Conservation (phyloP, 2,329 filamentous ascomycete species). For the Epichloe sibirici region DNA sequence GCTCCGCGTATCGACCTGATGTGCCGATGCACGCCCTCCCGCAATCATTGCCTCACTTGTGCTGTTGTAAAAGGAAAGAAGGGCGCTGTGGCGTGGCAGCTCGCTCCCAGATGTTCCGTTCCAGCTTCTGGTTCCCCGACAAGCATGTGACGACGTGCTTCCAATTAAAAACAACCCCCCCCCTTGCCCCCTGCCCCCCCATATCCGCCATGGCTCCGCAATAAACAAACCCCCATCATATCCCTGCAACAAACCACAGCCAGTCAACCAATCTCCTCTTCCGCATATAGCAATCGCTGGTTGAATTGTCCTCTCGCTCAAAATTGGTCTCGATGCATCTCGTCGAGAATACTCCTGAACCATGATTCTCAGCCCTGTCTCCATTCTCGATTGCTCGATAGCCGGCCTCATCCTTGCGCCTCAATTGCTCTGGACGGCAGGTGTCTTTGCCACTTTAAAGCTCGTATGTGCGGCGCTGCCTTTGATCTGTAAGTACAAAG, state of each 20-base stretch:
- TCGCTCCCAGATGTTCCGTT: too few relatives aligned
- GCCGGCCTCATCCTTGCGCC: conserved; percentile 61
- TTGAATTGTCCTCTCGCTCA: not conserved
- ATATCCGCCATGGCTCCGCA: too few relatives aligned
- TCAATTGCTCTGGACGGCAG: conserved; percentile 57
- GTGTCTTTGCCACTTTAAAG: conserved; percentile 43
- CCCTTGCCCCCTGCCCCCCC: too few relatives aligned
- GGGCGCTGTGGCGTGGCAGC: too few relatives aligned
- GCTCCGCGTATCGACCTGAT: too few relatives aligned
- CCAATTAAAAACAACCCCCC: too few relatives aligned
- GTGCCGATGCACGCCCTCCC: too few relatives aligned
- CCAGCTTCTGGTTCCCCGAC: not conserved
- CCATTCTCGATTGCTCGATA: conserved; percentile 61
- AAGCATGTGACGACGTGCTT: not conserved
- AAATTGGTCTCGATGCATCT: not conserved
- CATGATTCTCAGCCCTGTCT: conserved; percentile 66
- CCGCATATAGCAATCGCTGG: not conserved
- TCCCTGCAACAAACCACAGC: too few relatives aligned
- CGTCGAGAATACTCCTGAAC: not conserved
- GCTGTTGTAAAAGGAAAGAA: too few relatives aligned
- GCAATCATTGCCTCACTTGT: too few relatives aligned
- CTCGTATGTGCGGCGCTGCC: conserved; percentile 57
- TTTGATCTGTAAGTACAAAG: conserved; percentile 28
- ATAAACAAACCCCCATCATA: too few relatives aligned
- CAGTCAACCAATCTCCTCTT: not conserved